Percentiles rank a stretch among this genome's conserved stretches.
Evolutionary conservation across 352 stramenopile species (phyloP).

Genomic region (Elongisporangium prolatum): DNA sequence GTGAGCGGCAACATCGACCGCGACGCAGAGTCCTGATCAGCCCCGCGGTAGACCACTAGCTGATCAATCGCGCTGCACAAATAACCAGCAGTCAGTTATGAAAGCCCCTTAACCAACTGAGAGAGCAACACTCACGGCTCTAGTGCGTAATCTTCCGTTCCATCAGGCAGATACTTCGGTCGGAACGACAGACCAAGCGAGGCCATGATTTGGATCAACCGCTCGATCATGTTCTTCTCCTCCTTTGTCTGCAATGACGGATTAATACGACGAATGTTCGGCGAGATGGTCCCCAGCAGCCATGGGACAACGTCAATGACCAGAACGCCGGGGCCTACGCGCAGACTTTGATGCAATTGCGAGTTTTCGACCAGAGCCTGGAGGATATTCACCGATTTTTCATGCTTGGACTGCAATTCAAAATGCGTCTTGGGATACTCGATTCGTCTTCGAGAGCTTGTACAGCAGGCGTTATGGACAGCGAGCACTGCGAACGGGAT

Average conservation of each 20-base stretch:
- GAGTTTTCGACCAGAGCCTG: conserved; percentile 58
- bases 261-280: conserved; percentile 56
- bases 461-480: conserved; percentile 67
- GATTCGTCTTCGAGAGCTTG: conserved; percentile 59
- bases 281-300: conserved; percentile 59
- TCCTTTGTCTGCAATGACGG: conserved; percentile 52
- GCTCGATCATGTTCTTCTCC: conserved; percentile 59
- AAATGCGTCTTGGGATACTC: conserved; percentile 68
- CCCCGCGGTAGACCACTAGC: conserved; percentile 52
- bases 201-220: conserved; percentile 76
- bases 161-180: conserved; percentile 60
- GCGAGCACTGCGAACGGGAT: conserved; percentile 69
- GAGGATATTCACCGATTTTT: conserved; percentile 66
- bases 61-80: conserved; percentile 54
- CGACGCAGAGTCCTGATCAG: conserved; percentile 21
- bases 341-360: conserved; percentile 52
- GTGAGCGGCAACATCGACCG: conserved; percentile 44
- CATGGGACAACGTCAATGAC: conserved; percentile 75
- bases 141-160: conserved; percentile 62
- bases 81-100: background rate
- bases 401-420: conserved; percentile 45
- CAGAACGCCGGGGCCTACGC: conserved; percentile 50
- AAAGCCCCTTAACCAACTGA: background rate
- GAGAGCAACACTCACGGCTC: conserved; percentile 56
- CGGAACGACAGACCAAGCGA: conserved; percentile 72